Evolutionary conservation across 306 rosid species (phyloP).

Genomic region (Carpinus viminea): DNA sequence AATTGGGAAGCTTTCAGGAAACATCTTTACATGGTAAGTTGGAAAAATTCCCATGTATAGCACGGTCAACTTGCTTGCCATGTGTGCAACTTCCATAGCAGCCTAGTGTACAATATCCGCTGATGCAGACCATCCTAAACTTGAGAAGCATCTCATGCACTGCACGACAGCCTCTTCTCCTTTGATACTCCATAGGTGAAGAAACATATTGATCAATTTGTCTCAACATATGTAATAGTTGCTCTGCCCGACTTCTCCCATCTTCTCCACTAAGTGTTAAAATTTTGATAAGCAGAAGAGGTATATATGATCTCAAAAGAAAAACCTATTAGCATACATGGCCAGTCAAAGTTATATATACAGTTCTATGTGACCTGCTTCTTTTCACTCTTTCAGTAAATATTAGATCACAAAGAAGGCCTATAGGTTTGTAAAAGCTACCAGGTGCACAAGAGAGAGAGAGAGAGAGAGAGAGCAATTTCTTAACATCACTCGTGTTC

Average conservation of each 20-base stretch:
- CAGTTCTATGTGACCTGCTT: neutral
- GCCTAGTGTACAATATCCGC: constrained; percentile 83
- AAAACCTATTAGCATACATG: constrained; percentile 1
- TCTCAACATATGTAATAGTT: constrained; percentile 76
- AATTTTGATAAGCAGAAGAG: constrained; percentile 35
- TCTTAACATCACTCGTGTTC: neutral
- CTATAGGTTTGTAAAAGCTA: neutral
- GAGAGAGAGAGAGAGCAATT: neutral
- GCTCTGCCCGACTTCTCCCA: constrained; percentile 98
- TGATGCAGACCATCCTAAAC: constrained; percentile 78
- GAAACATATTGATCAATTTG: constrained; percentile 91
- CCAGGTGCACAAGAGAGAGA: neutral
- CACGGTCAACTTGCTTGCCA: constrained; percentile 75
- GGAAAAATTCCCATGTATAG: constrained; percentile 68
- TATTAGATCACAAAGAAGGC: neutral
- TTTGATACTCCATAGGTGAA: constrained; percentile 80
- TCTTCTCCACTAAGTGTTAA: constrained; percentile 83
- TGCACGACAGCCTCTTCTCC: constrained; percentile 94
- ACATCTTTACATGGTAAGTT: constrained; percentile 80
- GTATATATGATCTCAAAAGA: constrained; percentile 2
- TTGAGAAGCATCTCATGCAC: constrained; percentile 94
- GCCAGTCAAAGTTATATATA: neutral
- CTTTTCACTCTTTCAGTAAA: constrained; percentile 1
- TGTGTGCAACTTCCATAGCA: constrained; percentile 86
- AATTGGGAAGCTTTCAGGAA: constrained; percentile 25